phyloP scores from a whole-genome alignment of 805 yeast genomes.

The Spencermartinsiella europaea region DNA sequence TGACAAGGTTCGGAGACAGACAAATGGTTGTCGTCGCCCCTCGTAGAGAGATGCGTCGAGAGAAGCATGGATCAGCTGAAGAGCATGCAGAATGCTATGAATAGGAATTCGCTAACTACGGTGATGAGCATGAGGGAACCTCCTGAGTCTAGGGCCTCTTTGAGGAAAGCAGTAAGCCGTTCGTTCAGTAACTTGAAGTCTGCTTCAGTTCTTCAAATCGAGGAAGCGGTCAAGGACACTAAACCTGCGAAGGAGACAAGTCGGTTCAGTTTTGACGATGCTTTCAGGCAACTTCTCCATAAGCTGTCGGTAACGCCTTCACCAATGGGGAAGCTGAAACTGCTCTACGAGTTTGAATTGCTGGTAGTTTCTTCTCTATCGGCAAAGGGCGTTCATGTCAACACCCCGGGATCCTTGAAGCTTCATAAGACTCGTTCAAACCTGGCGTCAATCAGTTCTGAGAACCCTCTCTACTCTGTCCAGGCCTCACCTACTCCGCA shows the following conservation, averaged over 20 bases:
- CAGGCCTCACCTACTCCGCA: background rate
- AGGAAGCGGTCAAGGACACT: background rate
- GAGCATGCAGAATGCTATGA: conserved; percentile 11
- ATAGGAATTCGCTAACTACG: conserved; percentile 8
- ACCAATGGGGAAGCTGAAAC: conserved; percentile 24
- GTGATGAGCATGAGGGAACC: conserved; percentile 10
- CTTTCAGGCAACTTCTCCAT: conserved; percentile 21
- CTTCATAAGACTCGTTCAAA: conserved; percentile 17
- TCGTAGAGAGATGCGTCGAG: conserved; percentile 15
- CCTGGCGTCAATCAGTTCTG: conserved; percentile 19
- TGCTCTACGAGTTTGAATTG: conserved; percentile 24
- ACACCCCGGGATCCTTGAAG: conserved; percentile 20
- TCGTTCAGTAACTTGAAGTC: conserved; percentile 1
- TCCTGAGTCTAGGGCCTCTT: conserved; percentile 9
- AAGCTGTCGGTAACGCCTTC: conserved; percentile 24
- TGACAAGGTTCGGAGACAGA: conserved; percentile 30
- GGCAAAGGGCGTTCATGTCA: background rate
- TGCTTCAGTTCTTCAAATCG: conserved; percentile 1
- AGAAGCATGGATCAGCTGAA: conserved; percentile 10
- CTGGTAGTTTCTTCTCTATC: conserved; percentile 24
- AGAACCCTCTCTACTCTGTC: conserved; percentile 1
- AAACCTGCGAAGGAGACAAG: background rate
- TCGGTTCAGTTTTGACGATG: conserved; percentile 21
- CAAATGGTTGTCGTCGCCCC: conserved; percentile 23
- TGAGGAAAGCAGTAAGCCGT: conserved; percentile 2